A percentile compares a stretch with the other conserved stretches of the same genome.
Conservation (phyloP, 73 alveolate genomes). For the Paramecium primaurelia region DNA sequence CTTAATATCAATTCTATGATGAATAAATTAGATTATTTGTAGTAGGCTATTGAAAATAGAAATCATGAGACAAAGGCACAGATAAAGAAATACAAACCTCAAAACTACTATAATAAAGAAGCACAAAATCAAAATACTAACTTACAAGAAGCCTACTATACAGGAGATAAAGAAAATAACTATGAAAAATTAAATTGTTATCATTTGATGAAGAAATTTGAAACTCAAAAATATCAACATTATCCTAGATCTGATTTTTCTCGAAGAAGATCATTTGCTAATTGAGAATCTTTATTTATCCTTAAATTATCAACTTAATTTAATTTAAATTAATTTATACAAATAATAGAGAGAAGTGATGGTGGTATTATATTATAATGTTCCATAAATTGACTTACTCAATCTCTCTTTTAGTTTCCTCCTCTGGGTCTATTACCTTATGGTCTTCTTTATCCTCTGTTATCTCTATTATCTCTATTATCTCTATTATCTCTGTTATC, state of each 20-base stretch:
- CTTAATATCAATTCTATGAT: not conserved
- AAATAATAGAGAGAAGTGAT: not conserved
- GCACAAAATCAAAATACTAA: not conserved
- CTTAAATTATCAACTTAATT: not conserved
- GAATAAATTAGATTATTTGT: not conserved
- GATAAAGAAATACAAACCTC: not conserved
- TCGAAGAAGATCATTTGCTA: not conserved
- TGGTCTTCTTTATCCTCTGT: not conserved
- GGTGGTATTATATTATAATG: not conserved
- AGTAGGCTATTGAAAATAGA: not conserved
- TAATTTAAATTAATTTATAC: not conserved
- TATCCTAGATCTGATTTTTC: not conserved
- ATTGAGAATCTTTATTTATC: not conserved
- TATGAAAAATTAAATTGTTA: not conserved
- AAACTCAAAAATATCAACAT: not conserved
- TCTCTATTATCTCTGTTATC: conserved; percentile 18
- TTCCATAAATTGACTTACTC: not conserved
- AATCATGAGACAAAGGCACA: not conserved
- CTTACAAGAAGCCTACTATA: not conserved
- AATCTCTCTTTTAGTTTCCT: not conserved
- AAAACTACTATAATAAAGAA: not conserved
- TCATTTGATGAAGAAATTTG: not conserved
- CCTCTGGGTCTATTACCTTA: not conserved
- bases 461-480: conserved; percentile 1
- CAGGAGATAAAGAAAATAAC: not conserved